phyloP scores from a whole-genome alignment of 495 filamentous ascomycete species.

The Xylaria castorea region DNA sequence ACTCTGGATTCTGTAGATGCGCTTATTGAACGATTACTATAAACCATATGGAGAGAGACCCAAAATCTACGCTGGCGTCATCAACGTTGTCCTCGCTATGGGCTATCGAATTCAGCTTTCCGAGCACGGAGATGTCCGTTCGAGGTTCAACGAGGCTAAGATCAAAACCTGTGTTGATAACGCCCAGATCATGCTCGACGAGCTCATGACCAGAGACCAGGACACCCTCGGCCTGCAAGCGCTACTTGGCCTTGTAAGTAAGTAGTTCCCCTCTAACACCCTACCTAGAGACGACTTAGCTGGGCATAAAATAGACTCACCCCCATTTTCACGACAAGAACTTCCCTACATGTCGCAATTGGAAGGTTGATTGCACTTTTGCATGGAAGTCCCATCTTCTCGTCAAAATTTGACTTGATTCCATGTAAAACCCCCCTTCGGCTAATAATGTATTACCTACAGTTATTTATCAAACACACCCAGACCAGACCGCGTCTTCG shows the following conservation, averaged over 20 bases:
- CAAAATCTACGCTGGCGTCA: conserved; percentile 35
- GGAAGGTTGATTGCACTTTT: background rate
- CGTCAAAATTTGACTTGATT: background rate
- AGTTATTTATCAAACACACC: conserved; percentile 38
- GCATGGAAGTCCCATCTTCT: background rate
- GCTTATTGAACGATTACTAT: conserved; percentile 39
- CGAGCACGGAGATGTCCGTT: conserved; percentile 27
- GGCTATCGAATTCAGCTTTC: conserved; percentile 32
- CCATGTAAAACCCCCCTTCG: background rate
- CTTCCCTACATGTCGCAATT: background rate
- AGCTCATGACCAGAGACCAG: conserved; percentile 40
- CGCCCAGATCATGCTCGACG: conserved; percentile 41
- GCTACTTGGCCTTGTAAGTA: conserved; percentile 42
- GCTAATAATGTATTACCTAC: background rate
- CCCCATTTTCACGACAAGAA: background rate
- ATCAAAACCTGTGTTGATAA: conserved; percentile 39
- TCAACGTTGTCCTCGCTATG: conserved; percentile 43
- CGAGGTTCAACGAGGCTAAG: conserved; percentile 32
- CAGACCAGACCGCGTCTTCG: conserved; percentile 39
- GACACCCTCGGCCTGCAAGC: conserved; percentile 42
- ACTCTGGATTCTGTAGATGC: conserved; percentile 20
- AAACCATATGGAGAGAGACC: conserved; percentile 29
- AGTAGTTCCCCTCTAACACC: conserved; percentile 13
- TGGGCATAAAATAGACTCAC: background rate
- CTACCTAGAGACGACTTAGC: background rate